These are phyloP conservation scores for Trichothecium sympodiale DNA, from an alignment of 2,329 filamentous ascomycete species.

Conservation along the genomic window DNA sequence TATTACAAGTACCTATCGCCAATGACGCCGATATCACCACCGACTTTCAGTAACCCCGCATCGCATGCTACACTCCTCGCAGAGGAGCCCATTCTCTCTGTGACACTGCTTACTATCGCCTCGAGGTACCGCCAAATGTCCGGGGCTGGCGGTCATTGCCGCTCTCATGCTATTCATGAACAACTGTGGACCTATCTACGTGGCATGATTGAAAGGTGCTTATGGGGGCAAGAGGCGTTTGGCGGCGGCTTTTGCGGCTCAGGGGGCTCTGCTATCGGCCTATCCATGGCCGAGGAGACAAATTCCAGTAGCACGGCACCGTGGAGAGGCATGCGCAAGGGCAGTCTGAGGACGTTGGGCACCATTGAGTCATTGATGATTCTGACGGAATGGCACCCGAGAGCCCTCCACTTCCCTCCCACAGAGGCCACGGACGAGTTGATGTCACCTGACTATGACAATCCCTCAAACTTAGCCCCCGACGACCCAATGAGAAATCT, in stretches of 20 bases:
- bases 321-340: constrained; percentile 59
- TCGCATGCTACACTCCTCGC: constrained; percentile 71
- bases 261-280: constrained; percentile 23
- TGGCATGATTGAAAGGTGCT: constrained; percentile 87
- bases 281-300: constrained; percentile 33
- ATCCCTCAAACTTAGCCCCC: constrained; percentile 8
- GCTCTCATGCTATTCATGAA: constrained; percentile 86
- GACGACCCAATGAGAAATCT: constrained; percentile 19
- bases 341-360: constrained; percentile 77
- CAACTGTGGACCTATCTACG: constrained; percentile 91
- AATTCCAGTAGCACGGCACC: constrained; percentile 59
- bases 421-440: constrained; percentile 63
- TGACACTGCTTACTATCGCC: constrained; percentile 83
- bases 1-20: constrained; percentile 90
- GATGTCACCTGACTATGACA: constrained; percentile 45
- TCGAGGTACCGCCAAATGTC: constrained; percentile 75
- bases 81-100: constrained; percentile 85
- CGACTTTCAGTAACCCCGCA: constrained; percentile 74
- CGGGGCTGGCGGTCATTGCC: constrained; percentile 69
- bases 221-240: constrained; percentile 95
- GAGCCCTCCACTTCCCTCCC: constrained; percentile 85
- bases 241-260: constrained; percentile 77
- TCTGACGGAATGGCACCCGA: constrained; percentile 92
- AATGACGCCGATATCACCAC: constrained; percentile 85
- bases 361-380: constrained; percentile 92